Conservation (phyloP, 441 rosid species). For the Bocquillonia castaneifolia region DNA sequence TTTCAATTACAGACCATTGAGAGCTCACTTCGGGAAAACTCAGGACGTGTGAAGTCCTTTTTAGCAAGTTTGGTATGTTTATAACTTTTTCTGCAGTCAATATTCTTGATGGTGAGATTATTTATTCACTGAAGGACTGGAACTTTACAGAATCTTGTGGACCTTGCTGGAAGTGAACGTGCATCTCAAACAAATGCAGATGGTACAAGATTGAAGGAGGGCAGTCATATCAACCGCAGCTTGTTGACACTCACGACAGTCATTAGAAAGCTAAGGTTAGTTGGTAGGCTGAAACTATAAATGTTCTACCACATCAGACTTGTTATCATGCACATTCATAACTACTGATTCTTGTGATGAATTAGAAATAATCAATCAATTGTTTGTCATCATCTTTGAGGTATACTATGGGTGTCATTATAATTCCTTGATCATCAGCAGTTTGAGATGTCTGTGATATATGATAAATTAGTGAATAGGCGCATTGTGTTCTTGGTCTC, state of each 20-base stretch:
- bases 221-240: slow-evolving; percentile 88
- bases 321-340: neutral
- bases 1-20: slow-evolving; percentile 56
- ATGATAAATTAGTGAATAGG: neutral
- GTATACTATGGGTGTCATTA: slow-evolving; percentile 1
- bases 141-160: slow-evolving; percentile 77
- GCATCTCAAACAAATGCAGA: slow-evolving; percentile 74
- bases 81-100: slow-evolving; percentile 13
- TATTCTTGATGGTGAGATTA: slow-evolving; percentile 7
- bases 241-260: slow-evolving; percentile 85
- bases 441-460: neutral
- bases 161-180: slow-evolving; percentile 97
- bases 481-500: neutral
- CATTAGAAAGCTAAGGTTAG: slow-evolving; percentile 88
- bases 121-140: slow-evolving; percentile 21
- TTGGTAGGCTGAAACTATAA: slow-evolving; percentile 16
- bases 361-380: slow-evolving; percentile 9
- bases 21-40: slow-evolving; percentile 68
- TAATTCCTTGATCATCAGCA: neutral
- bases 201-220: slow-evolving; percentile 82
- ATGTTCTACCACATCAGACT: neutral
- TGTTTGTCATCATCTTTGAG: neutral
- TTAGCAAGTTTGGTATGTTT: slow-evolving; percentile 76
- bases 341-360: slow-evolving; percentile 8
- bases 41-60: slow-evolving; percentile 68